These are phyloP conservation scores for Fusarium haematococcum DNA, from an alignment of 2,329 filamentous ascomycete genomes.

Conservation along the genomic window DNA sequence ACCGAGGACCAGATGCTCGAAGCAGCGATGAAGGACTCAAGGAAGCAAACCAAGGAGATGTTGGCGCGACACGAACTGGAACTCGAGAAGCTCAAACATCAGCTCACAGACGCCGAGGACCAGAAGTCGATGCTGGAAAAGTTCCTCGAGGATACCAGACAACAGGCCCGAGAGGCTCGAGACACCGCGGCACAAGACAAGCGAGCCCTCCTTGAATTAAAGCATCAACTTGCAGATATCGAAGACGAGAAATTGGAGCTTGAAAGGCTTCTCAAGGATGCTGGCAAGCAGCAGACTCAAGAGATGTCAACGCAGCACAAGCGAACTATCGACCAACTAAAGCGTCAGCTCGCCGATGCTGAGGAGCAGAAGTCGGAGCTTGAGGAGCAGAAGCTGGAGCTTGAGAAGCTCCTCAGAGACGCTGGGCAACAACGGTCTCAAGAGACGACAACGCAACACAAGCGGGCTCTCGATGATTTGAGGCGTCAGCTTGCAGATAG, in stretches of 20 bases:
- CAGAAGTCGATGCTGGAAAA: background rate
- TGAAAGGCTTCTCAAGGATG: background rate
- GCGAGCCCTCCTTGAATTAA: background rate
- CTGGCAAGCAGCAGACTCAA: background rate
- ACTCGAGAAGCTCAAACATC: background rate
- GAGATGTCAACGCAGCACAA: background rate
- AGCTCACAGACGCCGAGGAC: background rate
- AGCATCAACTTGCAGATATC: background rate
- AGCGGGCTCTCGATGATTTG: background rate
- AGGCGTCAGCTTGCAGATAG: background rate
- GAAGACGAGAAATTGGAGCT: background rate
- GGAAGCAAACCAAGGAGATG: background rate
- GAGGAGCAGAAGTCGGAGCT: background rate
- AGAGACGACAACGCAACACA: background rate
- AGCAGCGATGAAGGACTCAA: background rate
- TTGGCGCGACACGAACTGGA: background rate
- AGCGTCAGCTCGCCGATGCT: background rate
- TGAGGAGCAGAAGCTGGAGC: background rate
- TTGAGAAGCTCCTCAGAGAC: background rate
- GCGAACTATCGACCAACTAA: background rate
- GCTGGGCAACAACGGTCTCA: background rate
- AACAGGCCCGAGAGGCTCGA: background rate
- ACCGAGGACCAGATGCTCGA: background rate
- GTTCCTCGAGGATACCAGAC: background rate
- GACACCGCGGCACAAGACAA: background rate